These are phyloP conservation scores for Colletotrichum viniferum DNA, from an alignment of 2,329 filamentous ascomycete species.

Conservation along the genomic window DNA sequence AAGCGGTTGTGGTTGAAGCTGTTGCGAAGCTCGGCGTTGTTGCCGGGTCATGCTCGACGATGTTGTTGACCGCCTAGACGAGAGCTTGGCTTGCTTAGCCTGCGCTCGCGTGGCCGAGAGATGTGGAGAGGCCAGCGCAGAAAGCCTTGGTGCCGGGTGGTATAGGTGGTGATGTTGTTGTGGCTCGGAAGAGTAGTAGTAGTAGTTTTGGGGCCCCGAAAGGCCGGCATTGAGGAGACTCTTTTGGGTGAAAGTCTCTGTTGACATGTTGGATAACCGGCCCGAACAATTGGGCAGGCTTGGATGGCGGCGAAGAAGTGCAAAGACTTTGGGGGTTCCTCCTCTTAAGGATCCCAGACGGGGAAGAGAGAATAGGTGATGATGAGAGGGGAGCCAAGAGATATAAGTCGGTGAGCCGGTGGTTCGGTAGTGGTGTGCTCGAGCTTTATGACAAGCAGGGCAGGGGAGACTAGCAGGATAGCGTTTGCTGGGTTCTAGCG, in stretches of 20 bases:
- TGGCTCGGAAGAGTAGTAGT: not conserved
- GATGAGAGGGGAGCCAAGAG: constrained; percentile 12
- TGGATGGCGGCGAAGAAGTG: not conserved
- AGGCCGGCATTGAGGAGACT: constrained; percentile 16
- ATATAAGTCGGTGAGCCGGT: constrained; percentile 18
- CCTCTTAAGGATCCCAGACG: not conserved
- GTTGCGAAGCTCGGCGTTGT: not conserved
- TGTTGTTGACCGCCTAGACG: not conserved
- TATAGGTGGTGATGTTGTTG: constrained; percentile 9
- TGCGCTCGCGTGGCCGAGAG: not conserved
- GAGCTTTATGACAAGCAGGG: constrained; percentile 21
- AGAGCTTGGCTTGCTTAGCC: constrained; percentile 7
- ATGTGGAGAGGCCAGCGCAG: constrained; percentile 9
- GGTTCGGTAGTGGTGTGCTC: constrained; percentile 10
- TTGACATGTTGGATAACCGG: constrained; percentile 11
- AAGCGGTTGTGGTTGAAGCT: not conserved
- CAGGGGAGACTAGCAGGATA: not conserved
- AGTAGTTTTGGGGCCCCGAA: constrained; percentile 17
- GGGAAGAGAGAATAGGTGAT: not conserved
- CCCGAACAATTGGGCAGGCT: not conserved
- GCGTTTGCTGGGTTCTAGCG: constrained; percentile 17
- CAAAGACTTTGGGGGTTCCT: not conserved
- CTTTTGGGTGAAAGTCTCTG: constrained; percentile 18
- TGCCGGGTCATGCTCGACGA: constrained; percentile 1
- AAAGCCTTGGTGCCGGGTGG: constrained; percentile 16